These are phyloP conservation scores for Parasarocladium wereldwijsianum DNA, from an alignment of 2,329 filamentous ascomycete species.

Conservation along the genomic window DNA sequence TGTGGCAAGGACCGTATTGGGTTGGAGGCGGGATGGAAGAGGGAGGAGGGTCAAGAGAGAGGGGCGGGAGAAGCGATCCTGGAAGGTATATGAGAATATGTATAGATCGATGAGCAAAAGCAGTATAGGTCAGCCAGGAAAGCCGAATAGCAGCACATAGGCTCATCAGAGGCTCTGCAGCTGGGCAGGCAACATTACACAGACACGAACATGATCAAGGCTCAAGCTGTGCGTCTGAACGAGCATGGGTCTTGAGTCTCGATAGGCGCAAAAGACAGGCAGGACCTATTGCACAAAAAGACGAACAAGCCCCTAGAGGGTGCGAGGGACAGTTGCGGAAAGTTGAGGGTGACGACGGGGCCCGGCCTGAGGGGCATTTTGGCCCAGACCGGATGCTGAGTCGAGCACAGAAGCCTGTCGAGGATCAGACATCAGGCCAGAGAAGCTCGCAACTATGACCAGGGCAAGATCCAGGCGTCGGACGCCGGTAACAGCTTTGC, in stretches of 20 bases:
- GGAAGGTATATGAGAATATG: slow-evolving; percentile 36
- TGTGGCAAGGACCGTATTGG: slow-evolving; percentile 5
- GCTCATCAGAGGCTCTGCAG: no score
- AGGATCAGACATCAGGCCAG: slow-evolving; percentile 5
- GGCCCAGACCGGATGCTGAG: slow-evolving; percentile 3
- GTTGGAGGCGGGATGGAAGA: slow-evolving; percentile 19
- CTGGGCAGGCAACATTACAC: no score
- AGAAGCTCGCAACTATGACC: no score
- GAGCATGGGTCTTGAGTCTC: no score
- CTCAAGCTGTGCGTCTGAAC: no score
- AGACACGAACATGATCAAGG: no score
- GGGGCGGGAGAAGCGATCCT: slow-evolving; percentile 32
- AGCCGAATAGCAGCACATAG: no score
- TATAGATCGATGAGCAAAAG: slow-evolving; percentile 23
- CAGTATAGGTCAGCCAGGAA: no score
- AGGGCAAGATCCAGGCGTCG: slow-evolving; percentile 3
- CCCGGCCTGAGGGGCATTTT: not conserved
- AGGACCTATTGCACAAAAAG: slow-evolving; percentile 2
- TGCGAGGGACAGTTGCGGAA: not conserved
- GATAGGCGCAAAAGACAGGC: slow-evolving; percentile 2
- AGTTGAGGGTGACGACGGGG: not conserved
- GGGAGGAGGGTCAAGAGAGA: slow-evolving; percentile 23
- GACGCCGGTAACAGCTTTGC: slow-evolving; percentile 5
- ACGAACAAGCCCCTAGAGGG: not conserved
- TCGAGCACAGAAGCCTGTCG: not conserved